These are phyloP conservation scores for Pichia sp. DNA, from an alignment of 1,139 yeast species.

Conservation along the genomic window DNA sequence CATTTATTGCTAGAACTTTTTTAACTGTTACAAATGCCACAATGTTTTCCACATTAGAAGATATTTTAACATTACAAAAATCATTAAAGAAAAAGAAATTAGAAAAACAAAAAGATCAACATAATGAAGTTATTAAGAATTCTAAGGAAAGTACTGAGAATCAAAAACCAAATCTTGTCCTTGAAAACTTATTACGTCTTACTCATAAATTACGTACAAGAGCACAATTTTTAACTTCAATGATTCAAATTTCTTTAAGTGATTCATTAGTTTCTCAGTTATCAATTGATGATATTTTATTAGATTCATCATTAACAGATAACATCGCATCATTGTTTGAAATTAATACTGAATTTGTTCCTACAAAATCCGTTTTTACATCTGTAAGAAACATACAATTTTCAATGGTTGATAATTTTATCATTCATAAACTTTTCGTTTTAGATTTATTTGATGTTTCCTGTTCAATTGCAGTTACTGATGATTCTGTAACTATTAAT, in stretches of 20 bases:
- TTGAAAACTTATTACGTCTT: slow-evolving; percentile 15
- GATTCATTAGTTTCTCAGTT: slow-evolving; percentile 15
- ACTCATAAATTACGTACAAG: slow-evolving; percentile 22
- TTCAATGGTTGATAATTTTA: slow-evolving; percentile 14
- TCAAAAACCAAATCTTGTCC: too few relatives aligned
- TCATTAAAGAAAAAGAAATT: not conserved
- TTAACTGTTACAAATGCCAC: slow-evolving; percentile 16
- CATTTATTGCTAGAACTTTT: slow-evolving; percentile 17
- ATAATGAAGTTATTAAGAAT: not conserved
- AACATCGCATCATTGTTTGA: slow-evolving; percentile 22
- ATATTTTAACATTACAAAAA: slow-evolving; percentile 4
- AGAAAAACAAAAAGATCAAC: not conserved
- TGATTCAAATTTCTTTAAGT: slow-evolving; percentile 14
- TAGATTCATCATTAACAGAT: slow-evolving; percentile 25
- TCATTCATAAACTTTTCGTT: slow-evolving; percentile 13
- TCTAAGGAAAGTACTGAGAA: not conserved
- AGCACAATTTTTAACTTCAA: slow-evolving; percentile 22
- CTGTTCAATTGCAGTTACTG: slow-evolving; percentile 10
- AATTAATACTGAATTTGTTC: slow-evolving; percentile 5
- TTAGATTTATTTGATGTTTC: slow-evolving; percentile 19
- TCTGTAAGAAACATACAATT: slow-evolving; percentile 21
- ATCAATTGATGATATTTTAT: slow-evolving; percentile 22
- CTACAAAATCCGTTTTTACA: slow-evolving; percentile 18
- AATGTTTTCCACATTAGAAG: slow-evolving; percentile 13
- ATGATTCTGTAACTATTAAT: slow-evolving; percentile 11